Percentiles rank a stretch among this genome's conserved stretches.
Evolutionary conservation across 768 basidiomycete genomes (phyloP).

Genomic region (Psilocybe azurescens): DNA sequence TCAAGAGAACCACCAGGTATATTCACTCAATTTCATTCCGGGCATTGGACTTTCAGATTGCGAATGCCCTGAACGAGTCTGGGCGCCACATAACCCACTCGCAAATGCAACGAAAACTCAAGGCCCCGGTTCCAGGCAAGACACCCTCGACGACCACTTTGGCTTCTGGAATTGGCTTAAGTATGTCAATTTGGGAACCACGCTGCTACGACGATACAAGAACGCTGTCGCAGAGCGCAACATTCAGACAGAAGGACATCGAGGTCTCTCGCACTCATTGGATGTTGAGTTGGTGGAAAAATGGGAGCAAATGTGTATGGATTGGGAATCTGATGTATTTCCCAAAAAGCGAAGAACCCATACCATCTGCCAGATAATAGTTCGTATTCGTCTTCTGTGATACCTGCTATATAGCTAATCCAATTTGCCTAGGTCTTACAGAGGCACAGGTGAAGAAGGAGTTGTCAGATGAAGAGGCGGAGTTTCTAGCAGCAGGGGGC

Average conservation of each 20-base stretch:
- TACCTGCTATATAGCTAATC: no score
- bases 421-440: not conserved
- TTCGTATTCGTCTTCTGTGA: no score
- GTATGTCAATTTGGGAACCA: conserved; percentile 10
- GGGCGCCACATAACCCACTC: conserved; percentile 28
- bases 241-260: not conserved
- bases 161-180: conserved; percentile 32
- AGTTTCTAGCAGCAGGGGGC: not conserved
- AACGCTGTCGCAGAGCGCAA: not conserved
- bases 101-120: conserved; percentile 29
- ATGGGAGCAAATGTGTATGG: conserved; percentile 8
- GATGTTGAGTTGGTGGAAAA: not conserved
- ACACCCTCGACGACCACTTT: conserved; percentile 31
- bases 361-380: no score
- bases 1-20: conserved; percentile 25
- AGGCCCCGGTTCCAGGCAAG: conserved; percentile 27
- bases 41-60: conserved; percentile 31
- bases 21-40: conserved; percentile 28
- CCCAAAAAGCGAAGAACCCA: conserved; percentile 1
- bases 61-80: conserved; percentile 28
- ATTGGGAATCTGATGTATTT: conserved; percentile 4
- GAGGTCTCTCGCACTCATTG: not conserved
- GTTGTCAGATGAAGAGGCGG: not conserved
- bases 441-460: not conserved
- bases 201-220: not conserved